Evolutionary conservation across 441 rosid species (phyloP).

Genomic region (Mallotus repandus): DNA sequence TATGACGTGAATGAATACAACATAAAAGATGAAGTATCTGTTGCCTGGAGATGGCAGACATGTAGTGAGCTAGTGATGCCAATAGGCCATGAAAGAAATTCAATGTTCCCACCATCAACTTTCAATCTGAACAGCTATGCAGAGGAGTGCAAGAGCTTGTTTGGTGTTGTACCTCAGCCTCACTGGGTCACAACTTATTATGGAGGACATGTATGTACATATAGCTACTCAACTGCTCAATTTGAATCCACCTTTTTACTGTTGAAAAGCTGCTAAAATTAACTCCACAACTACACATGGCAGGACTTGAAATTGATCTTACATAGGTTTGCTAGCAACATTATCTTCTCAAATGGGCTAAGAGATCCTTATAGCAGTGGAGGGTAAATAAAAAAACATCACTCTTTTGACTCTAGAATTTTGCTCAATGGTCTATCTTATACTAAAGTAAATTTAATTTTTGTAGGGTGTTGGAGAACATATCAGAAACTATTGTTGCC

Average conservation of each 20-base stretch:
- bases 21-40: constrained; percentile 13
- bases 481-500: constrained; percentile 53
- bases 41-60: constrained; percentile 52
- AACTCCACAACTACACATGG: not conserved
- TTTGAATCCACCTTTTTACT: no score
- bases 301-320: constrained; percentile 65
- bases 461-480: constrained; percentile 49
- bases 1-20: constrained; percentile 24
- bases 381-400: constrained; percentile 44
- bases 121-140: constrained; percentile 40
- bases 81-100: constrained; percentile 45
- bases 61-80: constrained; percentile 79
- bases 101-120: constrained; percentile 61
- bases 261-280: no score
- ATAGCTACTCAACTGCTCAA: no score
- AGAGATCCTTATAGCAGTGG: constrained; percentile 78
- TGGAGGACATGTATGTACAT: constrained; percentile 55
- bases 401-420: no score
- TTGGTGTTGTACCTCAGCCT: constrained; percentile 63
- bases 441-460: no score
- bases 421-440: no score
- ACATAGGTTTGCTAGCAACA: constrained; percentile 71
- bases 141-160: constrained; percentile 33
- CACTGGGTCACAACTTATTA: constrained; percentile 75
- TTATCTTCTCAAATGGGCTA: constrained; percentile 78